Conservation (phyloP, 805 yeast species). For the Ogataea neopini region DNA sequence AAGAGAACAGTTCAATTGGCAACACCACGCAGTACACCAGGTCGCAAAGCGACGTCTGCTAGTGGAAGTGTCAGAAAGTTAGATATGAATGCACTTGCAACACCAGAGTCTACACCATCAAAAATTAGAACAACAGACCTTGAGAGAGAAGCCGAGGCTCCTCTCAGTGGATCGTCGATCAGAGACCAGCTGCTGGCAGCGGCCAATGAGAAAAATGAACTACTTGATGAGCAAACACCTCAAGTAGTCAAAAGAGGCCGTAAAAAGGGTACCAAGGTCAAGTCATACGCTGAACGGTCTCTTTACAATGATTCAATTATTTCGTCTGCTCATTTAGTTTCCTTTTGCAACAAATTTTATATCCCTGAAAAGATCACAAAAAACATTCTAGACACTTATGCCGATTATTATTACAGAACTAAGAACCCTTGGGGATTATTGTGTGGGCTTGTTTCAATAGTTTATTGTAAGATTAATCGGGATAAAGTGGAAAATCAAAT, state of each 20-base stretch:
- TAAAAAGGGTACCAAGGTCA: constrained; percentile 19
- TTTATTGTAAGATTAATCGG: constrained; percentile 55
- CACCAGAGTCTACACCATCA: constrained; percentile 26
- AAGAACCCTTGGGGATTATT: constrained; percentile 68
- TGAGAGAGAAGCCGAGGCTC: constrained; percentile 5
- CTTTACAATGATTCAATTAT: constrained; percentile 18
- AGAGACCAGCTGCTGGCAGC: constrained; percentile 21
- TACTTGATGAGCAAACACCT: not conserved
- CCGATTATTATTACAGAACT: constrained; percentile 51
- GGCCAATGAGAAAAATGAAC: constrained; percentile 15
- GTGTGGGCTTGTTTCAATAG: constrained; percentile 64
- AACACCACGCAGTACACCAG: constrained; percentile 24
- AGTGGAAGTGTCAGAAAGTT: not conserved
- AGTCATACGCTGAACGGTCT: constrained; percentile 16
- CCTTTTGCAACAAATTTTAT: constrained; percentile 63
- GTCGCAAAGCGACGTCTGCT: not conserved
- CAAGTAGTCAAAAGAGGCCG: constrained; percentile 15
- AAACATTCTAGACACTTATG: constrained; percentile 50
- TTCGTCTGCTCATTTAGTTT: constrained; percentile 42
- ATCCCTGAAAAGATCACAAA: constrained; percentile 55
- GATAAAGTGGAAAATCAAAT: constrained; percentile 45
- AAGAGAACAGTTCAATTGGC: constrained; percentile 12
- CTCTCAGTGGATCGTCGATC: constrained; percentile 15
- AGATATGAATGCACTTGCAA: constrained; percentile 6
- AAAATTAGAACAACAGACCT: not conserved